A percentile compares a stretch with the other conserved stretches of the same genome.
phyloP scores from a whole-genome alignment of 331 rosid genomes.

The Rhamnella rubrinervis region DNA sequence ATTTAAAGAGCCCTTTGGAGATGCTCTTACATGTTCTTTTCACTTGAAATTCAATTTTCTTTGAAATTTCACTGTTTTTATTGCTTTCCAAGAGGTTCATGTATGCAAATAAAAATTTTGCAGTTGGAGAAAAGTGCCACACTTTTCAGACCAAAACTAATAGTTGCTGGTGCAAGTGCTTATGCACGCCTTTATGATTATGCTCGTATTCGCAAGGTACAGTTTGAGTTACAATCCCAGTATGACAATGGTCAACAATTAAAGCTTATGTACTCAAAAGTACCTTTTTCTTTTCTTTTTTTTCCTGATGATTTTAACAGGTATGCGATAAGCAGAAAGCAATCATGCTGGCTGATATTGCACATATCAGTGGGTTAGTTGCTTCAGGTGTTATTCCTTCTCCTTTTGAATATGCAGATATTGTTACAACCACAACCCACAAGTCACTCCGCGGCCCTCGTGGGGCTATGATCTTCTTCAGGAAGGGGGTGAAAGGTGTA shows the following conservation, averaged over 20 bases:
- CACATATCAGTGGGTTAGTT: conserved; percentile 62
- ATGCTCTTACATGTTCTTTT: too few relatives aligned
- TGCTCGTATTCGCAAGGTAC: conserved; percentile 77
- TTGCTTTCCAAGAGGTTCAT: conserved; percentile 10
- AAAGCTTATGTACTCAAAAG: neutral
- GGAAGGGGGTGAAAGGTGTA: conserved; percentile 78
- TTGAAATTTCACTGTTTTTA: too few relatives aligned
- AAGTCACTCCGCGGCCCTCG: conserved; percentile 97
- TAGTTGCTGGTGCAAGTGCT: conserved; percentile 94
- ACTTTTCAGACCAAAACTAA: conserved; percentile 76
- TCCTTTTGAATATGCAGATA: conserved; percentile 37
- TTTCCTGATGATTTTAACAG: conserved; percentile 40
- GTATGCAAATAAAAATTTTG: conserved; percentile 19
- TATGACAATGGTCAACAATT: neutral
- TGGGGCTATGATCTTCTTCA: conserved; percentile 91
- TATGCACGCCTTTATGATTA: conserved; percentile 84
- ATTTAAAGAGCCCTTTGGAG: too few relatives aligned
- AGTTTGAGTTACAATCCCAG: conserved; percentile 4
- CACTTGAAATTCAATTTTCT: too few relatives aligned
- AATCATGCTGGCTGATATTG: conserved; percentile 81
- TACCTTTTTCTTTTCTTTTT: conserved; percentile 10
- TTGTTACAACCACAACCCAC: conserved; percentile 86
- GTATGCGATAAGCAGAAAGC: conserved; percentile 87
- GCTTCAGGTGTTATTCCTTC: conserved; percentile 46
- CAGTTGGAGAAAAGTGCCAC: conserved; percentile 76